Conservation (phyloP, 345 rosid species). For the Rhodamnia argentea region DNA sequence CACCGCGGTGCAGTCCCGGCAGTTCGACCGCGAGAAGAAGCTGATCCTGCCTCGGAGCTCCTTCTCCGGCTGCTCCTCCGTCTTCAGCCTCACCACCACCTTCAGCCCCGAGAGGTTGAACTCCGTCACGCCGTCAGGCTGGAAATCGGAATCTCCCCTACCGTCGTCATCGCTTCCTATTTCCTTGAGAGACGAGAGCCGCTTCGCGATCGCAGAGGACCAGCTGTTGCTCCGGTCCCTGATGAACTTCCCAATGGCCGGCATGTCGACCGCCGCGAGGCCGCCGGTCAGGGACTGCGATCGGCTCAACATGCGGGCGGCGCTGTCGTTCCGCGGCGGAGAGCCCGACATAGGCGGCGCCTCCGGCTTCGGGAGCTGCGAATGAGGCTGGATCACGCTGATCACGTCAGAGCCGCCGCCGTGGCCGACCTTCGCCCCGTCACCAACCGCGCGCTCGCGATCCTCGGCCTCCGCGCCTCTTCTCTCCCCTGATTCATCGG, state of each 20-base stretch:
- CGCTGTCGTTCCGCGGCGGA: not conserved
- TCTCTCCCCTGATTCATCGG: not conserved
- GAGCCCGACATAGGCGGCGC: slow-evolving; percentile 44
- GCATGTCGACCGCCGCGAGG: slow-evolving; percentile 19
- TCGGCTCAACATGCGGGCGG: not conserved
- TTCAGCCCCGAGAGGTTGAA: slow-evolving; percentile 66
- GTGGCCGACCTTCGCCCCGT: not conserved
- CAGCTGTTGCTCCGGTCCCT: slow-evolving; percentile 50
- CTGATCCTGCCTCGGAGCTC: slow-evolving; percentile 44
- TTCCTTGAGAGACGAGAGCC: slow-evolving; percentile 24
- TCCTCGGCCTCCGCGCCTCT: not conserved
- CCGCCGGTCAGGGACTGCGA: slow-evolving; percentile 22
- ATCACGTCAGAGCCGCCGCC: not conserved
- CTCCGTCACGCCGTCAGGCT: slow-evolving; percentile 39
- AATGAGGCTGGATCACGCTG: slow-evolving; percentile 36
- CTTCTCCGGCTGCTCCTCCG: slow-evolving; percentile 12
- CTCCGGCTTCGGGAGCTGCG: slow-evolving; percentile 65
- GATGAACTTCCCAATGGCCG: slow-evolving; percentile 41
- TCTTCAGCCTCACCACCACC: slow-evolving; percentile 49
- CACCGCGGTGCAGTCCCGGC: slow-evolving; percentile 75
- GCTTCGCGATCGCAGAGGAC: slow-evolving; percentile 44
- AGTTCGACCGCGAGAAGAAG: slow-evolving; percentile 71
- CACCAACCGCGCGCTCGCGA: not conserved
- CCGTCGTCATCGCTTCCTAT: not conserved
- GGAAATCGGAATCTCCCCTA: not conserved